Conservation (phyloP, 805 yeast species). For the Peterozyma toletana region DNA sequence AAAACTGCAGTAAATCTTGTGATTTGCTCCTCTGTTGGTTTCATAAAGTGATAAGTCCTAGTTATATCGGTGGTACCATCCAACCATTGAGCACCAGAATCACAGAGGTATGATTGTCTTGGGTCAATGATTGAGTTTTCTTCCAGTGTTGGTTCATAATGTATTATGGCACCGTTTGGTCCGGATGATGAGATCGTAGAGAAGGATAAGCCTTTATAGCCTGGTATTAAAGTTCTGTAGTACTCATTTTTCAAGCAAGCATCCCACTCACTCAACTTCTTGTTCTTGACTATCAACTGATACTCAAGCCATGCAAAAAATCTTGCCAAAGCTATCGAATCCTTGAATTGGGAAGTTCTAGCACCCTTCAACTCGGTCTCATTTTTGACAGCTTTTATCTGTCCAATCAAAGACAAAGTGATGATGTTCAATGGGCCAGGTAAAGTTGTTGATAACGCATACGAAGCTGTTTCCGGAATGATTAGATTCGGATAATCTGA, state of each 20-base stretch:
- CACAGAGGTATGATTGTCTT: constrained; percentile 64
- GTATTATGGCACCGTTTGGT: constrained; percentile 67
- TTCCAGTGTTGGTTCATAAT: constrained; percentile 62
- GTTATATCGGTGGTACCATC: constrained; percentile 95
- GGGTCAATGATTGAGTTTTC: constrained; percentile 57
- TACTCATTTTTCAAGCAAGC: constrained; percentile 48
- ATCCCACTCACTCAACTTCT: constrained; percentile 46
- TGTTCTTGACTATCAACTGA: constrained; percentile 33
- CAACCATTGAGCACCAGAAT: constrained; percentile 85
- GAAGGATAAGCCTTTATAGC: constrained; percentile 65
- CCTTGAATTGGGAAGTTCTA: constrained; percentile 70
- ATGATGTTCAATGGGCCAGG: constrained; percentile 45
- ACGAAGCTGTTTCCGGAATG: constrained; percentile 6
- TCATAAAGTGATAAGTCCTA: constrained; percentile 67
- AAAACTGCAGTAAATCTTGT: constrained; percentile 77
- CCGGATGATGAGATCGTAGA: constrained; percentile 76
- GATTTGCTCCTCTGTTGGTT: constrained; percentile 50
- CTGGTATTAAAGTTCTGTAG: constrained; percentile 30
- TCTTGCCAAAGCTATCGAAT: constrained; percentile 69
- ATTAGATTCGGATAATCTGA: not conserved
- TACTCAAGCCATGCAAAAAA: constrained; percentile 81
- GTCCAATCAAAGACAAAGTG: constrained; percentile 31
- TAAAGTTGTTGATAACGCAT: constrained; percentile 25
- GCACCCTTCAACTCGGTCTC: constrained; percentile 64
- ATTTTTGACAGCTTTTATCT: constrained; percentile 74